Base-by-base conservation (phyloP, 805 yeast genomes). In the Metschnikowia bowlesiae region DNA sequence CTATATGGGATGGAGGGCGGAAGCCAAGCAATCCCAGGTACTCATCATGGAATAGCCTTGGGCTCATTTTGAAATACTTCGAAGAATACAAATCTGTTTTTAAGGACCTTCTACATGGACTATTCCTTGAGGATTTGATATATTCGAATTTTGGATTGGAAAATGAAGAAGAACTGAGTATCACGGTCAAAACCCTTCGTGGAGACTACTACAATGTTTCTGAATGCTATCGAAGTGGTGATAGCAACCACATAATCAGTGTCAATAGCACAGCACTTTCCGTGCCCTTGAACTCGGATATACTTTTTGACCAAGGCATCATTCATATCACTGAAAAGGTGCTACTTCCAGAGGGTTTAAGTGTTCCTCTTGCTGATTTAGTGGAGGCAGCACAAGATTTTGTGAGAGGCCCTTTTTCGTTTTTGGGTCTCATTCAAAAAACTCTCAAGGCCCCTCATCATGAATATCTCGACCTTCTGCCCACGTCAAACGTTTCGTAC, bases 291-390 rank as follows among this genome's bases (percentile, higher is more conserved):
- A 75, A 79, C 51, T 67, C 80, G 1, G 97, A 91, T 62, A 77
- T 88, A 6, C 62, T 91, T 11, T 91, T 87, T 63, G 82, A 80
- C 54, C 85, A 87, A 63, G 98, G 98, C 1, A 96, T 91, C 0
- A 80, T 87, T 1, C 96, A 89, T 62, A 82, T 91, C 1, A 70
- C 87, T 10, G 69, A 76, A 35, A 65, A 75, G 5, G 71, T 87
- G 1, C 55, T 80, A 3, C 67, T 87, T 13, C 96, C 97, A 0
- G 63, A 68, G 0, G 65, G 69, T 26, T 64, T 91, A 31, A 63
- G 73, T 6, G 77, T 91, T 2, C 60, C 83, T 0, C 64, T 85
- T 9, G 43, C 52, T 3, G 85, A 89, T 48, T 71, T 91, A 47
- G 68, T 89, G 8, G 55, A 57, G 26, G 74, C 87, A 0, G 80